These are phyloP conservation scores for Silene uniflora DNA, from an alignment of 148 eudicot genomes.

Conservation along the genomic window DNA sequence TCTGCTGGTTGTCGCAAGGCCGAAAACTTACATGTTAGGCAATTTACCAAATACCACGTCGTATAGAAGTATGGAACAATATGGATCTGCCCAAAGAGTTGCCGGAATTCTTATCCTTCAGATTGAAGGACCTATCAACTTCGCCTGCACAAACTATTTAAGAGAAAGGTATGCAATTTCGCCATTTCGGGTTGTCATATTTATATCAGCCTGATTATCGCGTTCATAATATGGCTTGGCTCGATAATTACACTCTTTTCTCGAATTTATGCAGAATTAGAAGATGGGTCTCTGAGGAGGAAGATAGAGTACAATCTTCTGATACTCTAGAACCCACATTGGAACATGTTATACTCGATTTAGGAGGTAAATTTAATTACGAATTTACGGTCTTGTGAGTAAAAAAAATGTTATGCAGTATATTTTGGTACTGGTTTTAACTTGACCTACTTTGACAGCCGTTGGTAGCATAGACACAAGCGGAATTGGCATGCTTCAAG, in stretches of 20 bases:
- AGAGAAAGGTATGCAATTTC: slow-evolving; percentile 46
- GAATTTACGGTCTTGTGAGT: too few species aligned
- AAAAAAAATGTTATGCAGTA: background rate
- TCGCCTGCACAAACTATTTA: slow-evolving; percentile 50
- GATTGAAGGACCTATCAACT: slow-evolving; percentile 54
- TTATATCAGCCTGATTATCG: background rate
- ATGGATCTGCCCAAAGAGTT: slow-evolving; percentile 31
- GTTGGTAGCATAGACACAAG: slow-evolving; percentile 64
- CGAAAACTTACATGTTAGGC: slow-evolving; percentile 50
- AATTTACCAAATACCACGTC: slow-evolving; percentile 41
- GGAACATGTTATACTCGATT: slow-evolving; percentile 49
- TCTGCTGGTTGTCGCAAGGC: slow-evolving; percentile 58
- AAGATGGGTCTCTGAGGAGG: slow-evolving; percentile 56
- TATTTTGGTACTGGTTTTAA: background rate
- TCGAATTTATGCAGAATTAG: slow-evolving; percentile 28
- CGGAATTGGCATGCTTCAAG: slow-evolving; percentile 53
- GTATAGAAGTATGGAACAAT: slow-evolving; percentile 52
- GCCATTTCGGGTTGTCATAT: background rate
- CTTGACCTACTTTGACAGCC: slow-evolving; percentile 27
- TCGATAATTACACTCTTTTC: background rate
- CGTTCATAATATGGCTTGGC: background rate
- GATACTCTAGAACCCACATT: slow-evolving; percentile 26
- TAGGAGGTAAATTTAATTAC: slow-evolving; percentile 39
- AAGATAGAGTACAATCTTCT: slow-evolving; percentile 41
- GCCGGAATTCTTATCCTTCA: slow-evolving; percentile 57